Base-by-base conservation (phyloP, 192 early-diverging fungal genomes). In the Coemansia erecta region DNA sequence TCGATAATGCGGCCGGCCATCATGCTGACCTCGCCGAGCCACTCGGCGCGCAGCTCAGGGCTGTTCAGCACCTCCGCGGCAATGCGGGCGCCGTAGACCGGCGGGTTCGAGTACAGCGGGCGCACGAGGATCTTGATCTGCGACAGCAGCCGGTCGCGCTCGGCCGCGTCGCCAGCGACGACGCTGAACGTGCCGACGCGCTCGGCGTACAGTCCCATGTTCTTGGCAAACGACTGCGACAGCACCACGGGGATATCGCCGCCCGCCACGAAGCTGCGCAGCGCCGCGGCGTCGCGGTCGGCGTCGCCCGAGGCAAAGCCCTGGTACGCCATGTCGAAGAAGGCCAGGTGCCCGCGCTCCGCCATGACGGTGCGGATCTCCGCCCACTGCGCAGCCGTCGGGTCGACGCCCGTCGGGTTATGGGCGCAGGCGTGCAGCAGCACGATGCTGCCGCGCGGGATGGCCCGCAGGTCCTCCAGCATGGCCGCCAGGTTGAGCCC, bases 281-380 rank as follows among this genome's bases (percentile, higher is more conserved):
- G 73, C 48, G 96, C 94, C 60, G 89, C 91, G 9, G 97, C 95
- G 75, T 99, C 97, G 59, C 83, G 82, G 79, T 84, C 80, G 42
- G 86, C 86, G 73, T 89, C 82, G 58, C 97, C 97, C 8, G 94
- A 95, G 15, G 97, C 97, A 68, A 99, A 99, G 35, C 97, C 97
- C 85, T 98, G 95, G 85, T 99, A 99, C 21, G 97, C 97, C 92
- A 94, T 95, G 74, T 99, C 97, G 58, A 99, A 99, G 87, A 98
- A 99, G 41, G 88, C 79, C 55, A 95, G 85, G 83, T 96, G 94
- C 15, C 85, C 81, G 64, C 83, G 71, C 15, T 87, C 86, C 83
- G 94, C 88, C 41, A 92, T 74, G 42, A 89, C 82, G 54, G 86
- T 59, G 58, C 89, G 87, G 65, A 99, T 89, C 70, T 94, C 80